Evolutionary conservation across 352 stramenopile genomes (phyloP).

Genomic region (Phytophthora ramorum): DNA sequence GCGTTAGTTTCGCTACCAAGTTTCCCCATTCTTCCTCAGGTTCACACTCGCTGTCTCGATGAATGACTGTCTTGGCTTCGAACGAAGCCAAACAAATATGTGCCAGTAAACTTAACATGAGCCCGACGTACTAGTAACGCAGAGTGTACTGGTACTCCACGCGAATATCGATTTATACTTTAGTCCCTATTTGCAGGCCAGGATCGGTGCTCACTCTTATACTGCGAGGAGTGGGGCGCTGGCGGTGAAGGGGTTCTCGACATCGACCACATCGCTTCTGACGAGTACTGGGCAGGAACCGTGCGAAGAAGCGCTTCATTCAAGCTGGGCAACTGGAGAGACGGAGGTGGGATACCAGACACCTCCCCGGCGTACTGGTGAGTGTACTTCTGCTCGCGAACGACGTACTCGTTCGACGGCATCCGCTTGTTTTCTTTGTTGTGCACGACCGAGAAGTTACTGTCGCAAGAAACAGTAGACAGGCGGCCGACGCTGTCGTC

Average conservation of each 20-base stretch:
- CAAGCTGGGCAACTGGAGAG: slow-evolving; percentile 44
- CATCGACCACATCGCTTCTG: slow-evolving; percentile 28
- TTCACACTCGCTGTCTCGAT: slow-evolving; percentile 2
- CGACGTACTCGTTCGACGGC: slow-evolving; percentile 8
- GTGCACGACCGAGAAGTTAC: slow-evolving; percentile 31
- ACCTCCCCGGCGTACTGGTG: slow-evolving; percentile 37
- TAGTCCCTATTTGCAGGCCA: slow-evolving; percentile 32
- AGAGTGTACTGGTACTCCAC: neutral
- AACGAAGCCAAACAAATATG: slow-evolving; percentile 1
- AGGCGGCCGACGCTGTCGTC: slow-evolving; percentile 56
- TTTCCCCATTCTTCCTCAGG: slow-evolving; percentile 38
- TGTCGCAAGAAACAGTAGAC: slow-evolving; percentile 44
- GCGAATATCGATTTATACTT: slow-evolving; percentile 23
- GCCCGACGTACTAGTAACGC: too few relatives aligned
- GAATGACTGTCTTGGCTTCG: slow-evolving; percentile 2
- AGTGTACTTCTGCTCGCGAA: slow-evolving; percentile 11
- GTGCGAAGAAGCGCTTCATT: slow-evolving; percentile 51
- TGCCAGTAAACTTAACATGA: neutral
- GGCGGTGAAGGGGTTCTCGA: slow-evolving; percentile 26
- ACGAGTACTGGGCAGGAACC: slow-evolving; percentile 33
- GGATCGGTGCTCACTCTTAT: slow-evolving; percentile 31
- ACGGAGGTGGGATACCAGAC: slow-evolving; percentile 23
- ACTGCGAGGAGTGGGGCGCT: slow-evolving; percentile 27
- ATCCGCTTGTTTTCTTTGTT: slow-evolving; percentile 41
- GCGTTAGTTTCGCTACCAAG: slow-evolving; percentile 52